Percentiles rank a stretch among this genome's conserved stretches.
Conservation (phyloP, 148 eudicot species). For the Linanthus parryae region DNA sequence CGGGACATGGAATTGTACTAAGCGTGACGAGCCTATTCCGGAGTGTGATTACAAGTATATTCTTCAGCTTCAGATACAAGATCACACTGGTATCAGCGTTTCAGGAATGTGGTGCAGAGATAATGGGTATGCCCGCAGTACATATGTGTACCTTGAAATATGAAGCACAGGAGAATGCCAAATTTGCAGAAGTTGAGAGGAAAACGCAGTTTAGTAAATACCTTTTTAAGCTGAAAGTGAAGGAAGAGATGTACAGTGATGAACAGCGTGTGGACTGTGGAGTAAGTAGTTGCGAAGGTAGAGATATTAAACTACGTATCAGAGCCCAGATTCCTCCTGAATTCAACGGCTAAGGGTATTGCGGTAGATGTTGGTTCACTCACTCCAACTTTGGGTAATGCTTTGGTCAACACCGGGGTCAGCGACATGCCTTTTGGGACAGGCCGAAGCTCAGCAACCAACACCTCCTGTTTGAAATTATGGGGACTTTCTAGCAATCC, state of each 20-base stretch:
- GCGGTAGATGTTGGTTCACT: slow-evolving; percentile 20
- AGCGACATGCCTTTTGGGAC: no score
- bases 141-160: slow-evolving; percentile 53
- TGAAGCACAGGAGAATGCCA: slow-evolving; percentile 67
- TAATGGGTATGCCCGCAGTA: slow-evolving; percentile 78
- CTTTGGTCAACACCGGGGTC: no score
- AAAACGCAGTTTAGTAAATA: slow-evolving; percentile 42
- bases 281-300: slow-evolving; percentile 60
- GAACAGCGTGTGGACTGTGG: slow-evolving; percentile 86
- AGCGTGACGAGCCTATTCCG: slow-evolving; percentile 70
- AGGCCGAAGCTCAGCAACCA: slow-evolving; percentile 23
- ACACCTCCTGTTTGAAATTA: slow-evolving; percentile 19
- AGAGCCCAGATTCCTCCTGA: slow-evolving; percentile 52
- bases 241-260: slow-evolving; percentile 85
- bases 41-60: slow-evolving; percentile 88
- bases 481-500: slow-evolving; percentile 16
- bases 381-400: no score
- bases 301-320: slow-evolving; percentile 48
- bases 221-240: slow-evolving; percentile 76
- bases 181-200: slow-evolving; percentile 43
- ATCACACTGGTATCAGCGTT: slow-evolving; percentile 88
- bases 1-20: slow-evolving; percentile 91
- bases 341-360: no score
- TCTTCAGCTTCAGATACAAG: slow-evolving; percentile 86
- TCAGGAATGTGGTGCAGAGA: slow-evolving; percentile 81